phyloP scores from a whole-genome alignment of 495 filamentous ascomycete genomes.

The Xylaria flabelliformis region DNA sequence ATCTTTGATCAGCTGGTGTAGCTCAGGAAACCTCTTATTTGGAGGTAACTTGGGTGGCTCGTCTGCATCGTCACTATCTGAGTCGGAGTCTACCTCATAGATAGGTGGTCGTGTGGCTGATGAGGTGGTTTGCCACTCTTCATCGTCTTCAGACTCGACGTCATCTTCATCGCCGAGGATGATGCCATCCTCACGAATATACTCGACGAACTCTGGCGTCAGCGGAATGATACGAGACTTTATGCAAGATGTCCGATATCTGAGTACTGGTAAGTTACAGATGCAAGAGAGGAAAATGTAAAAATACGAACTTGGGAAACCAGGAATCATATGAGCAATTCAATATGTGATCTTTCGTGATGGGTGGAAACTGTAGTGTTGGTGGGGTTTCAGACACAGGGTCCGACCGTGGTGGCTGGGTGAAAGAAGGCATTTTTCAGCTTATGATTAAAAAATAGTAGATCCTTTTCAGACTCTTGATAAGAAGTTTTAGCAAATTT shows the following conservation, averaged over 20 bases:
- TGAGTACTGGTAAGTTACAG: constrained; percentile 32
- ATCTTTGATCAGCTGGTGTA: constrained; percentile 75
- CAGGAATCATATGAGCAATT: constrained; percentile 94
- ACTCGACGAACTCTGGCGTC: constrained; percentile 73
- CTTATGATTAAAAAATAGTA: neutral
- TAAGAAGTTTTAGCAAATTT: neutral
- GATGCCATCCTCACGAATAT: constrained; percentile 93
- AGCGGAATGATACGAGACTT: constrained; percentile 86
- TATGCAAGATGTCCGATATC: constrained; percentile 80
- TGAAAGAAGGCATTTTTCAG: constrained; percentile 34
- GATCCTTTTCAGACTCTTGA: neutral
- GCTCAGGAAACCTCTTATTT: constrained; percentile 62
- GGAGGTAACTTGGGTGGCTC: constrained; percentile 45
- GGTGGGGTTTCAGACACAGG: constrained; percentile 30
- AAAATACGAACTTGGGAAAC: constrained; percentile 70
- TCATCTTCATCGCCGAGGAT: constrained; percentile 71
- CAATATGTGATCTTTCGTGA: constrained; percentile 83
- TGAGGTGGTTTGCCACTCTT: constrained; percentile 51
- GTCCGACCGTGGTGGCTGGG: constrained; percentile 31
- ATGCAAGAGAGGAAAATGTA: neutral
- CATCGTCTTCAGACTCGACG: constrained; percentile 51
- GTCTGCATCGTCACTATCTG: constrained; percentile 47
- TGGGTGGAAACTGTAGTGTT: constrained; percentile 71
- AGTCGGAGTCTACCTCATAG: constrained; percentile 48
- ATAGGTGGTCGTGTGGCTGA: constrained; percentile 40